phyloP scores from a whole-genome alignment of 176 grass and related monocot genomes.

The Aegilops umbellulata region DNA sequence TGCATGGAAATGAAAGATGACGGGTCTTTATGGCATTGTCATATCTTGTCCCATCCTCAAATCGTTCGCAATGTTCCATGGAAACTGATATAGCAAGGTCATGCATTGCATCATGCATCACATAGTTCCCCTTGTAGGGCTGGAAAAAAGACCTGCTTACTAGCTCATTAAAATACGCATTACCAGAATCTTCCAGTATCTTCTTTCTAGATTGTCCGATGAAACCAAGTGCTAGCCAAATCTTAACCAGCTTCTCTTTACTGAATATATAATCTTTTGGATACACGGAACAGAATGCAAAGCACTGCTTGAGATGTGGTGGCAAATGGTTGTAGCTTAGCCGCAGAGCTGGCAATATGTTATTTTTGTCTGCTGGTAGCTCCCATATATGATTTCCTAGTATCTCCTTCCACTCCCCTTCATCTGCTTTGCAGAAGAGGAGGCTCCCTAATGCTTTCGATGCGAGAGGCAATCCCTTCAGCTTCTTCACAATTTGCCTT shows the following conservation, averaged over 20 bases:
- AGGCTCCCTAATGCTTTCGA: conserved; percentile 65
- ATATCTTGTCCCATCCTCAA: conserved; percentile 22
- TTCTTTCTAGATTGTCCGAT: conserved; percentile 41
- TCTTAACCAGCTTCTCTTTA: conserved; percentile 48
- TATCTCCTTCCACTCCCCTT: conserved; percentile 66
- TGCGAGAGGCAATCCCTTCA: conserved; percentile 69
- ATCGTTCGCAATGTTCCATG: conserved; percentile 51
- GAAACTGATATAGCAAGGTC: conserved; percentile 64
- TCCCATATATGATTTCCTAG: conserved; percentile 67
- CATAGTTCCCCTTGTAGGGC: conserved; percentile 49
- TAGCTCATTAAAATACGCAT: conserved; percentile 61
- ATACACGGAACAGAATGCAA: conserved; percentile 80
- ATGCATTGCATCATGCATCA: conserved; percentile 71
- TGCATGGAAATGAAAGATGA: conserved; percentile 61
- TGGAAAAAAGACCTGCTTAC: conserved; percentile 64
- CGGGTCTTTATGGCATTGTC: conserved; percentile 26
- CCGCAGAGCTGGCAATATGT: conserved; percentile 62
- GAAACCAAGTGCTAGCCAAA: conserved; percentile 70
- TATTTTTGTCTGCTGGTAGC: conserved; percentile 37
- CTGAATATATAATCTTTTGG: conserved; percentile 69
- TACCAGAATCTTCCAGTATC: conserved; percentile 54
- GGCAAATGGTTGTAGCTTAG: conserved; percentile 74
- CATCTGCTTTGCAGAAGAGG: conserved; percentile 51
- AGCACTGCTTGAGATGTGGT: conserved; percentile 68
- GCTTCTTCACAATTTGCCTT: conserved; percentile 61